Conservation (phyloP, 2,329 filamentous ascomycete genomes). For the Ceratocystis cacaofunesta region DNA sequence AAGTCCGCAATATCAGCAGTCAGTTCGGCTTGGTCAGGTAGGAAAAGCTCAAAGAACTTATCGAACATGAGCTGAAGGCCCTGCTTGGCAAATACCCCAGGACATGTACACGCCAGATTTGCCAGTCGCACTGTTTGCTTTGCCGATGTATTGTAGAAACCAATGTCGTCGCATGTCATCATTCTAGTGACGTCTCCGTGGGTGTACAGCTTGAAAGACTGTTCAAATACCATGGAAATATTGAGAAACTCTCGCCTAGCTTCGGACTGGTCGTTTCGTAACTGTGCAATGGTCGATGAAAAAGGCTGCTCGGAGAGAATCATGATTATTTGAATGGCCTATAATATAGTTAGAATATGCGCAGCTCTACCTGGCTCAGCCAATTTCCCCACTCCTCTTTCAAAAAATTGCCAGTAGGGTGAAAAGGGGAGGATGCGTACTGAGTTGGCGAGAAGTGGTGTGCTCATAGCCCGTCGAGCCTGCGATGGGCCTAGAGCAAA, state of each 20-base stretch:
- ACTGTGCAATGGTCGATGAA: constrained; percentile 21
- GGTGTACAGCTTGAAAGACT: constrained; percentile 25
- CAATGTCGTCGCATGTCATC: constrained; percentile 26
- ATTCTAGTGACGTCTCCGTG: constrained; percentile 21
- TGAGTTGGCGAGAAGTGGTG: constrained; percentile 29
- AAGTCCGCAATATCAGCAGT: constrained; percentile 16
- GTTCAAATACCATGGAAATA: constrained; percentile 24
- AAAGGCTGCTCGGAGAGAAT: constrained; percentile 25
- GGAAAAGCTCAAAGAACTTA: constrained; percentile 31
- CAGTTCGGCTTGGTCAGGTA: constrained; percentile 14
- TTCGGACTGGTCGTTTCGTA: constrained; percentile 24
- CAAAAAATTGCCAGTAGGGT: neutral
- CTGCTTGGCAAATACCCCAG: constrained; percentile 16
- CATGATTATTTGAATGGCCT: constrained; percentile 27
- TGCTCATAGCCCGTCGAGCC: constrained; percentile 27
- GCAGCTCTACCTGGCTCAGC: neutral
- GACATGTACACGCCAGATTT: constrained; percentile 15
- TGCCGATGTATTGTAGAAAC: constrained; percentile 25
- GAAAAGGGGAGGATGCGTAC: constrained; percentile 23
- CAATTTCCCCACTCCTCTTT: neutral
- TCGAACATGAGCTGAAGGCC: constrained; percentile 31
- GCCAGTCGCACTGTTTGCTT: constrained; percentile 17
- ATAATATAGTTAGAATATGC: neutral
- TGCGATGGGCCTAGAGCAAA: constrained; percentile 27
- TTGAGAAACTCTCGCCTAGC: constrained; percentile 25